phyloP scores from a whole-genome alignment of 139 green algal species.

The Tetraselmis striata region DNA sequence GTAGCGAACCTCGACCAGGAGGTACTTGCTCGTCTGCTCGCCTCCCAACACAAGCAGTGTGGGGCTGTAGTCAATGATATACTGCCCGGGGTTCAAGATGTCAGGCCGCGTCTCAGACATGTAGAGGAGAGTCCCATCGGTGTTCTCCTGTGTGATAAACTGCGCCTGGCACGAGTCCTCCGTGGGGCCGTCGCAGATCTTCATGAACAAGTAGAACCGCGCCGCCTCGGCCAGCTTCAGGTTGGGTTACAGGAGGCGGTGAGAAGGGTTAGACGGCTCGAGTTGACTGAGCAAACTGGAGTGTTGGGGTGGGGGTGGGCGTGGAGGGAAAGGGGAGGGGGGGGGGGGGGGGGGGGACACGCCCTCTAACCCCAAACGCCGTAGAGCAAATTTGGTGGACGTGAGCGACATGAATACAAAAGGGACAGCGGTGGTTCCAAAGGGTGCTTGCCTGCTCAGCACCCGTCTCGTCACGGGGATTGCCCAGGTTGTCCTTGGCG shows the following conservation, averaged over 20 bases:
- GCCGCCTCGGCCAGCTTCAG: constrained; percentile 1
- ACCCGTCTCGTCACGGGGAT: background rate
- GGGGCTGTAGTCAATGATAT: background rate
- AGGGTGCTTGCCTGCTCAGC: background rate
- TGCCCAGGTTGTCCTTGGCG: constrained; percentile 7
- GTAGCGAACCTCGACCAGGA: background rate
- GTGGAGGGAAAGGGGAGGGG: too few species aligned
- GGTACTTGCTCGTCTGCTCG: background rate
- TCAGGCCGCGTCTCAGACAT: background rate
- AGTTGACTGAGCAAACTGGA: too few species aligned
- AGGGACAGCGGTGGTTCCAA: too few species aligned
- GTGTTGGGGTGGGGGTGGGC: too few species aligned
- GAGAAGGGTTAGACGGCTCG: too few species aligned
- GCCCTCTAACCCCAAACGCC: too few species aligned
- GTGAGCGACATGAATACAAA: too few species aligned
- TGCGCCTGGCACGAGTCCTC: background rate
- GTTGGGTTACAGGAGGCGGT: too few species aligned
- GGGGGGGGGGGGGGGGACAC: too few species aligned
- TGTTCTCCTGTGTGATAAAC: background rate
- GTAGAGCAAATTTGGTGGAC: too few species aligned
- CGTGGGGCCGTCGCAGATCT: background rate
- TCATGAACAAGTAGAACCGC: constrained; percentile 5
- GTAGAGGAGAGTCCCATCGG: background rate
- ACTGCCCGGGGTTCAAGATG: background rate
- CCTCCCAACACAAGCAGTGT: background rate